Percentiles rank a stretch among this genome's conserved stretches.
Conservation (phyloP, 176 grass and related monocot species). For the Coix lacrymajobi region DNA sequence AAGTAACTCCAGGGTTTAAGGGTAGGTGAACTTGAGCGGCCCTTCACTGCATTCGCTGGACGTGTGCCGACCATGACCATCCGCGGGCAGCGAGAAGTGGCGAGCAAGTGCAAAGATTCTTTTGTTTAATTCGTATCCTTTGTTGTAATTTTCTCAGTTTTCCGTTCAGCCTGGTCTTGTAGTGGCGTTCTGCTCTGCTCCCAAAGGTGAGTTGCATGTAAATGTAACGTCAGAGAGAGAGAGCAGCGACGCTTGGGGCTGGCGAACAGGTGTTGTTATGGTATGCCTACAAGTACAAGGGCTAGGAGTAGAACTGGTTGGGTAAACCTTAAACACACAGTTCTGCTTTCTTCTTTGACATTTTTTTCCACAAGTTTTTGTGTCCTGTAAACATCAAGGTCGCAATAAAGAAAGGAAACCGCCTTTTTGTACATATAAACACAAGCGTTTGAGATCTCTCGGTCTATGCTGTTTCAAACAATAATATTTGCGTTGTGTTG, state of each 20-base stretch:
- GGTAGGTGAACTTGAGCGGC: slow-evolving; percentile 39
- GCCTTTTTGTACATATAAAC: slow-evolving; percentile 18
- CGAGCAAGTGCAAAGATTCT: slow-evolving; percentile 41
- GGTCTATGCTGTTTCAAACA: neutral
- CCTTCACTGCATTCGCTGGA: slow-evolving; percentile 30
- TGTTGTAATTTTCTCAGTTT: neutral
- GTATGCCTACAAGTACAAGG: neutral
- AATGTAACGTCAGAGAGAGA: neutral
- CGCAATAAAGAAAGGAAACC: slow-evolving; percentile 6
- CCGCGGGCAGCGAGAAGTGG: slow-evolving; percentile 39
- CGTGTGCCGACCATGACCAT: slow-evolving; percentile 1
- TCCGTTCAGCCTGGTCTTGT: neutral
- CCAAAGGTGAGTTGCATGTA: slow-evolving; percentile 9
- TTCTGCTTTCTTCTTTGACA: slow-evolving; percentile 2
- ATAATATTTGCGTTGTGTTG: neutral
- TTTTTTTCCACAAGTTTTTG: neutral
- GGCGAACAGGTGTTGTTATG: neutral
- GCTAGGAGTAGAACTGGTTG: neutral
- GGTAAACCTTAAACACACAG: neutral
- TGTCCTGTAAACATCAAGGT: slow-evolving; percentile 34
- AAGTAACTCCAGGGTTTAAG: slow-evolving; percentile 14
- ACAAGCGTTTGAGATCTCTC: neutral
- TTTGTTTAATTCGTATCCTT: slow-evolving; percentile 53
- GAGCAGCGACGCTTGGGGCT: neutral
- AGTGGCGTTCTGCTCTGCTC: neutral